Conservation (phyloP, 169 alveolate genomes). For the Babesia sp. region DNA sequence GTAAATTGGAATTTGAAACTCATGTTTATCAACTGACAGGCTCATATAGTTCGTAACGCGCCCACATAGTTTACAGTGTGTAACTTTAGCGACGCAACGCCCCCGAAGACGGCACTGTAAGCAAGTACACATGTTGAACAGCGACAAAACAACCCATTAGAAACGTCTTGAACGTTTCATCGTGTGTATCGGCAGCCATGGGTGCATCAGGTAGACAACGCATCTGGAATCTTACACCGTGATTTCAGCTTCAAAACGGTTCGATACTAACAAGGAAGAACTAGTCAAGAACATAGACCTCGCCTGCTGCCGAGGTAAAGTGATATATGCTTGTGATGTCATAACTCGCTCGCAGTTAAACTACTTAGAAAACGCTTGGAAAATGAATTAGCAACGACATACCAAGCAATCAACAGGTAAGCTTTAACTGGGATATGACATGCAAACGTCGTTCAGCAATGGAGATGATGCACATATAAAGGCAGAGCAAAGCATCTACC, state of each 20-base stretch:
- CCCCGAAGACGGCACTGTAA: not conserved
- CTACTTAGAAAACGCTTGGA: slow-evolving; percentile 16
- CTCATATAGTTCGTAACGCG: not conserved
- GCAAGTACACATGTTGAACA: not conserved
- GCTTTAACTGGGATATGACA: not conserved
- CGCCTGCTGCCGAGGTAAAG: slow-evolving; percentile 32
- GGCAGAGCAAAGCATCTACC: slow-evolving; percentile 43
- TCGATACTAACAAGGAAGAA: slow-evolving; percentile 23
- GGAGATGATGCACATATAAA: slow-evolving; percentile 19
- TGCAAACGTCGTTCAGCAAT: not conserved
- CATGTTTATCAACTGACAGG: not conserved
- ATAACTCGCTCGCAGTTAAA: not conserved
- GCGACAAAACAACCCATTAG: not conserved
- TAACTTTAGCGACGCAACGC: not conserved
- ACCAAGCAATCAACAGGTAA: slow-evolving; percentile 35
- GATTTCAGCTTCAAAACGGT: slow-evolving; percentile 30
- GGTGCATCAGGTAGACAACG: slow-evolving; percentile 37
- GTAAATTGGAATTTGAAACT: not conserved
- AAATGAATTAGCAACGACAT: slow-evolving; percentile 18
- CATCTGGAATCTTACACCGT: too few relatives aligned
- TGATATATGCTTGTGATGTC: not conserved
- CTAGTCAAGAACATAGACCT: slow-evolving; percentile 31
- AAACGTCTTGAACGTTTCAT: not conserved
- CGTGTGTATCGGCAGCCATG: slow-evolving; percentile 5
- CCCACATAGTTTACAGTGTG: not conserved